phyloP scores from a whole-genome alignment of 768 basidiomycete species.

The Clitopilus passeckerianus region DNA sequence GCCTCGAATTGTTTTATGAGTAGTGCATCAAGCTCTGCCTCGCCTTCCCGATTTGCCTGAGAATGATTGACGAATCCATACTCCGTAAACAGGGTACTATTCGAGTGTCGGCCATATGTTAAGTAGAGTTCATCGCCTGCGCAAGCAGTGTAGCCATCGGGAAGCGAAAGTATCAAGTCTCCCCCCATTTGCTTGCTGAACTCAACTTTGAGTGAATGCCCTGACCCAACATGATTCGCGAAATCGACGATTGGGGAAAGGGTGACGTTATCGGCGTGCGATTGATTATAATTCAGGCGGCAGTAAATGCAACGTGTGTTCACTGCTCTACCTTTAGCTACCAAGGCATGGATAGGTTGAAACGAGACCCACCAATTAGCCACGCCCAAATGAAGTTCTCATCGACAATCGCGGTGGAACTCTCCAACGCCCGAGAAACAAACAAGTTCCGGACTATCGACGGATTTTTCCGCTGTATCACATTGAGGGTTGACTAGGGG shows the following conservation, averaged over 20 bases:
- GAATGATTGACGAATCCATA: slow-evolving; percentile 76
- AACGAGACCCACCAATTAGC: slow-evolving; percentile 66
- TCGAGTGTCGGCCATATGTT: slow-evolving; percentile 77
- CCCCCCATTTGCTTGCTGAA: slow-evolving; percentile 20
- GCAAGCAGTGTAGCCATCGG: slow-evolving; percentile 31
- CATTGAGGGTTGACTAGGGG: slow-evolving; percentile 6
- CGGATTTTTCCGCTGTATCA: slow-evolving; percentile 14
- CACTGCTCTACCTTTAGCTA: slow-evolving; percentile 39
- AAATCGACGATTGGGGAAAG: slow-evolving; percentile 90
- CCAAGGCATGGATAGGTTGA: not conserved
- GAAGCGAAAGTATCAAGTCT: slow-evolving; percentile 49
- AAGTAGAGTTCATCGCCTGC: slow-evolving; percentile 67
- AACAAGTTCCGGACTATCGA: slow-evolving; percentile 1
- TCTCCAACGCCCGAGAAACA: slow-evolving; percentile 5
- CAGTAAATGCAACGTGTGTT: slow-evolving; percentile 90
- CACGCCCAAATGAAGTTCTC: slow-evolving; percentile 81
- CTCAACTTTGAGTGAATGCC: not conserved
- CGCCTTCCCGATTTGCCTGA: slow-evolving; percentile 19
- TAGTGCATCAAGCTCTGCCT: slow-evolving; percentile 57
- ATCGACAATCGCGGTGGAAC: slow-evolving; percentile 15
- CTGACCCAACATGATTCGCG: slow-evolving; percentile 63
- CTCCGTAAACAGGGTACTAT: slow-evolving; percentile 75
- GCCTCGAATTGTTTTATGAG: slow-evolving; percentile 44
- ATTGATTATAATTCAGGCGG: slow-evolving; percentile 41
- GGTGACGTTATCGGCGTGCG: slow-evolving; percentile 73